A percentile compares a stretch with the other conserved stretches of the same genome.
These are phyloP conservation scores for Rhododendron griersonianum DNA, from an alignment of 148 eudicot genomes.

Conservation along the genomic window DNA sequence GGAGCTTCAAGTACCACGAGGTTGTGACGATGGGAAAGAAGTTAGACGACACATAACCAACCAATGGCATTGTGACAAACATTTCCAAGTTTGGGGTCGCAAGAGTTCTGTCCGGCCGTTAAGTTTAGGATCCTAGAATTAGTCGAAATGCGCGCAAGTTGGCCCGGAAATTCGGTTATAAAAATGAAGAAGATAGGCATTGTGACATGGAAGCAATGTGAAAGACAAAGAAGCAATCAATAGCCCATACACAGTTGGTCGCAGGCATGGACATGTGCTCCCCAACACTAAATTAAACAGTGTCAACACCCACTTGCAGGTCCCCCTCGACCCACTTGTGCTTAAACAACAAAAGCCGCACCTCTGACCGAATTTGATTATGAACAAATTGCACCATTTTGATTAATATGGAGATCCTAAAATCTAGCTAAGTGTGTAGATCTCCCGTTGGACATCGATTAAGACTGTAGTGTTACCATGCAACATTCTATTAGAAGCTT, in stretches of 20 bases:
- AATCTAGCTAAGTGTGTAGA: not conserved
- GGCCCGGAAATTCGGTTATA: not conserved
- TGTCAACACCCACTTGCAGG: not conserved
- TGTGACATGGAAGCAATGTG: not conserved
- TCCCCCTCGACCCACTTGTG: not conserved
- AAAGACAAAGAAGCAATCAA: slow-evolving; percentile 9
- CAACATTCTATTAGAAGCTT: no score
- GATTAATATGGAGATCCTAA: not conserved
- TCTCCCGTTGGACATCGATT: not conserved
- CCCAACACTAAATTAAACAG: slow-evolving; percentile 15
- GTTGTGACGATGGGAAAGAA: not conserved
- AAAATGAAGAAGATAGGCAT: no score
- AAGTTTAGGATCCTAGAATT: no score
- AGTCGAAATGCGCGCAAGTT: not conserved
- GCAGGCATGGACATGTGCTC: slow-evolving; percentile 22
- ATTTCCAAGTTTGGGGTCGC: not conserved
- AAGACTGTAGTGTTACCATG: not conserved
- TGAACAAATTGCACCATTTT: not conserved
- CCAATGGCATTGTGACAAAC: not conserved
- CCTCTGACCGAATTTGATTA: not conserved
- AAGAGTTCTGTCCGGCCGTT: not conserved
- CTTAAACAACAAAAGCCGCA: not conserved
- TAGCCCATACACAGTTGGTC: slow-evolving; percentile 15
- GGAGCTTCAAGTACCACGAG: not conserved
- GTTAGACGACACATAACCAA: not conserved